Conservation (phyloP, 148 eudicot species). For the Pouteria glomerata region DNA sequence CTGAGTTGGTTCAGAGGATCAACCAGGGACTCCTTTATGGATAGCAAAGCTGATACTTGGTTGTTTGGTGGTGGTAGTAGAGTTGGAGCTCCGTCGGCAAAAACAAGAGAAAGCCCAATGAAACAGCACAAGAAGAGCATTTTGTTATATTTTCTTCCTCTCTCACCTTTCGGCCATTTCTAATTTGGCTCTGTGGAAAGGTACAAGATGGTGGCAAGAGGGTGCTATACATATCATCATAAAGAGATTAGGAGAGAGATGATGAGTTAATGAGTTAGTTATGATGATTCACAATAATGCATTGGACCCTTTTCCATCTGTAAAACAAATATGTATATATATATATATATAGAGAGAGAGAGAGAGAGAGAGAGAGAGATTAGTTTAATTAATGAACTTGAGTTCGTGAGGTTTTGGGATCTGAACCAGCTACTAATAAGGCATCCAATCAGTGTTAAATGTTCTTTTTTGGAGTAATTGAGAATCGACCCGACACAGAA, state of each 20-base stretch:
- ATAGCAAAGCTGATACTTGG: slow-evolving; percentile 43
- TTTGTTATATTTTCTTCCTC: slow-evolving; percentile 13
- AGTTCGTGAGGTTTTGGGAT: slow-evolving; percentile 47
- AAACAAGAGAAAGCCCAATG: slow-evolving; percentile 24
- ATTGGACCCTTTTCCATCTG: slow-evolving; percentile 11
- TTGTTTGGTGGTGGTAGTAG: slow-evolving; percentile 17
- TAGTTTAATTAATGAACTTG: slow-evolving; percentile 8
- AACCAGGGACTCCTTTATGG: slow-evolving; percentile 46
- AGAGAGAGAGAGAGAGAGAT: slow-evolving; percentile 9
- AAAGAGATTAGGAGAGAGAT: slow-evolving; percentile 20
- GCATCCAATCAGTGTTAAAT: slow-evolving; percentile 26
- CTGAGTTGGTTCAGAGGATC: slow-evolving; percentile 51
- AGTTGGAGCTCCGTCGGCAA: slow-evolving; percentile 25
- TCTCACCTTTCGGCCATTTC: slow-evolving; percentile 13
- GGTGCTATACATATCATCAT: slow-evolving; percentile 6
- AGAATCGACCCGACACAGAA: slow-evolving; percentile 59
- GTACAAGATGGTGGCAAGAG: slow-evolving; percentile 5
- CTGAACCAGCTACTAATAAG: slow-evolving; percentile 30
- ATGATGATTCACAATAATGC: slow-evolving; percentile 2
- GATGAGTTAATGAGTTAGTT: slow-evolving; percentile 20
- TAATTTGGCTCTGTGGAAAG: slow-evolving; percentile 15
- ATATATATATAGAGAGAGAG: too few relatives aligned
- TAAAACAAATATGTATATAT: too few relatives aligned
- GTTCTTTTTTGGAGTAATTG: slow-evolving; percentile 54
- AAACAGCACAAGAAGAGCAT: slow-evolving; percentile 31